Percentiles rank a stretch among this genome's conserved stretches.
Conservation (phyloP, 2,329 filamentous ascomycete species). For the Byssochlamys sp. region DNA sequence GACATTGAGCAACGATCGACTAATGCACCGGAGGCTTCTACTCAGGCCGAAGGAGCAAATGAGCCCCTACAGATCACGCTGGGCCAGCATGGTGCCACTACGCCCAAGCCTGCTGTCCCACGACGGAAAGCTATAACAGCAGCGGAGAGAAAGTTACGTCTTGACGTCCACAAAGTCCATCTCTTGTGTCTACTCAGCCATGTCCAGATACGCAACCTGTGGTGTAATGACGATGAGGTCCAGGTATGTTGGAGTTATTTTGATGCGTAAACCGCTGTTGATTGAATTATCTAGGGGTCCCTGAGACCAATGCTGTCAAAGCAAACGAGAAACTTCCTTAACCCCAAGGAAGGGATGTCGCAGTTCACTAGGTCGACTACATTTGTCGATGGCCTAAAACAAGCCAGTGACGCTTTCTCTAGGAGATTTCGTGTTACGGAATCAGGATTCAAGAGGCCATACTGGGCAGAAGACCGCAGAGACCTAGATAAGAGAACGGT, state of each 20-base stretch:
- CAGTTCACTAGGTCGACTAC: conserved; percentile 70
- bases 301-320: conserved; percentile 57
- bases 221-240: conserved; percentile 70
- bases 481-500: conserved; percentile 48
- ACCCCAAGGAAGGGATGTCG: conserved; percentile 55
- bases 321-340: conserved; percentile 58
- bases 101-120: conserved; percentile 13
- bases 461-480: conserved; percentile 64
- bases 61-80: conserved; percentile 29
- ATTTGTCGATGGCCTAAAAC: conserved; percentile 67
- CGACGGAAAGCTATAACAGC: conserved; percentile 46
- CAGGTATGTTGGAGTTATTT: conserved; percentile 40
- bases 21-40: conserved; percentile 13
- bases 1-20: conserved; percentile 30
- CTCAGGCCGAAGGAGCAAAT: conserved; percentile 9
- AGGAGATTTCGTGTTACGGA: conserved; percentile 62
- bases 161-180: conserved; percentile 79
- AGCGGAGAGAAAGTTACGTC: conserved; percentile 50
- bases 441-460: conserved; percentile 57
- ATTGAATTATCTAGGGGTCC: conserved; percentile 13
- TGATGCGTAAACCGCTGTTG: not conserved
- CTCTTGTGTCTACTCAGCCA: conserved; percentile 74
- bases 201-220: conserved; percentile 66
- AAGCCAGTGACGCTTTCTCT: conserved; percentile 58
- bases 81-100: conserved; percentile 20